Conservation (phyloP, 2,329 filamentous ascomycete genomes). For the Epichloe gansuensis region DNA sequence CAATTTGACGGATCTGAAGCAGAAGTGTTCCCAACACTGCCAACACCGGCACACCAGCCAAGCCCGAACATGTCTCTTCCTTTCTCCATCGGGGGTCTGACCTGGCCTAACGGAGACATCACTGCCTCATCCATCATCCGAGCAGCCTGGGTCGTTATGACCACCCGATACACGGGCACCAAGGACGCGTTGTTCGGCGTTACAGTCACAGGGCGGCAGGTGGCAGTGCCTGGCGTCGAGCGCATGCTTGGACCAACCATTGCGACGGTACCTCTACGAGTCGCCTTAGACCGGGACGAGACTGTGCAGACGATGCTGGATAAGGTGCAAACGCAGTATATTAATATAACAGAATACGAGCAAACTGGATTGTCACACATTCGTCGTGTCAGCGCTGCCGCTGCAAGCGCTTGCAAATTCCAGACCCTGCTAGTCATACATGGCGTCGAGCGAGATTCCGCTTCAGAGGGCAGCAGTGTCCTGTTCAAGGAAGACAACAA, state of each 20-base stretch:
- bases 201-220: constrained; percentile 14
- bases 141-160: constrained; percentile 18
- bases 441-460: background rate
- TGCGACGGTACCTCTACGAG: constrained; percentile 14
- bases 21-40: constrained; percentile 2
- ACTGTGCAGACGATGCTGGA: constrained; percentile 12
- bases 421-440: constrained; percentile 10
- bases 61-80: background rate
- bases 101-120: background rate
- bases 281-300: constrained; percentile 14
- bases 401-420: constrained; percentile 6
- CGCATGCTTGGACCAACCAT: constrained; percentile 15
- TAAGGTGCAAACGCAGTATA: constrained; percentile 9
- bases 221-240: constrained; percentile 12
- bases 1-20: constrained; percentile 11
- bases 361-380: constrained; percentile 10
- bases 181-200: constrained; percentile 18
- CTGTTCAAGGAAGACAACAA: background rate
- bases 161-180: constrained; percentile 20
- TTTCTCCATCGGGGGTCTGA: background rate
- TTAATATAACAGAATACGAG: constrained; percentile 7
- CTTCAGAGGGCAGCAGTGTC: background rate
- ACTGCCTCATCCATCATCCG: constrained; percentile 10
- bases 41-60: constrained; percentile 3
- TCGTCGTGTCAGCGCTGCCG: constrained; percentile 2